Conservation (phyloP, 1,139 yeast species). For the Taiozyma sp. region DNA sequence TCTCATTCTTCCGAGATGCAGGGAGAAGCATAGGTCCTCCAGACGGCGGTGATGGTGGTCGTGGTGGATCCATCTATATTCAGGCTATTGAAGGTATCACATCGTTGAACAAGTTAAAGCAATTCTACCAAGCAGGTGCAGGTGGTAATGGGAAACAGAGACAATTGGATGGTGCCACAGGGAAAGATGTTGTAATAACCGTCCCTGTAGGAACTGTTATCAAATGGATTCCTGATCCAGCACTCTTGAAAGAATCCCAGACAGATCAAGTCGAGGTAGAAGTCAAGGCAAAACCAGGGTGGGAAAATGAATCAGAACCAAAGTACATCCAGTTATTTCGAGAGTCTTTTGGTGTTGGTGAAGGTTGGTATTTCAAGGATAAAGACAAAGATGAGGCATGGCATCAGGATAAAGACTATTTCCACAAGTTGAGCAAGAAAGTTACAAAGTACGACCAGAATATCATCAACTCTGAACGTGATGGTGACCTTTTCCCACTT, state of each 20-base stretch:
- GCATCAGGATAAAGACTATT: constrained; percentile 61
- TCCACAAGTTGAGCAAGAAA: constrained; percentile 53
- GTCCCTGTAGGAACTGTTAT: constrained; percentile 92
- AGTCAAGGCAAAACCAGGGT: constrained; percentile 25
- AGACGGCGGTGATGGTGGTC: constrained; percentile 98
- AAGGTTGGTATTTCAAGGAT: constrained; percentile 81
- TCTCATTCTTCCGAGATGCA: constrained; percentile 84
- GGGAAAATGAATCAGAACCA: constrained; percentile 28
- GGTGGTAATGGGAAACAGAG: constrained; percentile 71
- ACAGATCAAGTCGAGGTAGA: constrained; percentile 18
- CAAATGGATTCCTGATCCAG: constrained; percentile 82
- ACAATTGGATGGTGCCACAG: constrained; percentile 81
- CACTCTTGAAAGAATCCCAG: constrained; percentile 29
- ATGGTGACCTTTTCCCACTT: constrained; percentile 68
- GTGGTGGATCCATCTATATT: constrained; percentile 83
- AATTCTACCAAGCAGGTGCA: constrained; percentile 63
- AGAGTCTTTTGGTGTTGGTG: constrained; percentile 56
- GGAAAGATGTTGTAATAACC: constrained; percentile 71
- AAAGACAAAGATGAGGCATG: constrained; percentile 63
- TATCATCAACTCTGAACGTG: constrained; percentile 54
- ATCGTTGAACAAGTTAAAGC: constrained; percentile 65
- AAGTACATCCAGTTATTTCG: constrained; percentile 55
- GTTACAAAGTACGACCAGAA: constrained; percentile 64
- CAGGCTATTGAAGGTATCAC: constrained; percentile 71
- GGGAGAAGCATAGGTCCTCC: constrained; percentile 89